Evolutionary conservation across 1,139 yeast species (phyloP).

Genomic region (Geotrichum siamense): DNA sequence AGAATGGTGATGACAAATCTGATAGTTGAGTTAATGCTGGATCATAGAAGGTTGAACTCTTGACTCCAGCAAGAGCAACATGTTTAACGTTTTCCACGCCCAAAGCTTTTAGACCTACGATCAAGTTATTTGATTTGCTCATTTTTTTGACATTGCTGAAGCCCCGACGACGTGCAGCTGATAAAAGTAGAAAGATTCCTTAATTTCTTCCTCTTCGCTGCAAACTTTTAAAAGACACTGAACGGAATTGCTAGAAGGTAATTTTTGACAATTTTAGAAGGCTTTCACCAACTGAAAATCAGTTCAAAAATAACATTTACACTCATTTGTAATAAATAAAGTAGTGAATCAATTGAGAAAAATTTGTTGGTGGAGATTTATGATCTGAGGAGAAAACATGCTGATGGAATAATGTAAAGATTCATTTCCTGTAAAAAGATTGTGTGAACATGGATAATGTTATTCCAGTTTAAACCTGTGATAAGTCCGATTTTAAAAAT

Average conservation of each 20-base stretch:
- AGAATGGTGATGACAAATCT: conserved; percentile 88
- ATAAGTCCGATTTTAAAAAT: too few relatives aligned
- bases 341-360: too few relatives aligned
- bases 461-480: too few relatives aligned
- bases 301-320: conserved; percentile 6
- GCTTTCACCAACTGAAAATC: too few relatives aligned
- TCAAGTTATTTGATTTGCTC: conserved; percentile 85
- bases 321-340: conserved; percentile 4
- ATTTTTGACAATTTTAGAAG: conserved; percentile 1
- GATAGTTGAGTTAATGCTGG: conserved; percentile 58
- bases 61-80: conserved; percentile 95
- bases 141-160: conserved; percentile 97
- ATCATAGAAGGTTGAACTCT: conserved; percentile 81
- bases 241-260: too few relatives aligned
- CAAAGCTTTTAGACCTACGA: conserved; percentile 82
- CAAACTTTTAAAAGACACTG: conserved; percentile 17
- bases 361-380: too few relatives aligned
- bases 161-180: conserved; percentile 69
- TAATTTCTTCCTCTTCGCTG: conserved; percentile 18
- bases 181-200: conserved; percentile 18
- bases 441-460: too few relatives aligned
- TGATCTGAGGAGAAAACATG: too few relatives aligned
- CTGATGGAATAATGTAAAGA: too few relatives aligned
- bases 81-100: conserved; percentile 96
- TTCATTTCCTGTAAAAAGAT: too few relatives aligned